These are phyloP conservation scores for Megacollybia platyphylla DNA, from an alignment of 1,284 basidiomycete genomes.

Conservation along the genomic window DNA sequence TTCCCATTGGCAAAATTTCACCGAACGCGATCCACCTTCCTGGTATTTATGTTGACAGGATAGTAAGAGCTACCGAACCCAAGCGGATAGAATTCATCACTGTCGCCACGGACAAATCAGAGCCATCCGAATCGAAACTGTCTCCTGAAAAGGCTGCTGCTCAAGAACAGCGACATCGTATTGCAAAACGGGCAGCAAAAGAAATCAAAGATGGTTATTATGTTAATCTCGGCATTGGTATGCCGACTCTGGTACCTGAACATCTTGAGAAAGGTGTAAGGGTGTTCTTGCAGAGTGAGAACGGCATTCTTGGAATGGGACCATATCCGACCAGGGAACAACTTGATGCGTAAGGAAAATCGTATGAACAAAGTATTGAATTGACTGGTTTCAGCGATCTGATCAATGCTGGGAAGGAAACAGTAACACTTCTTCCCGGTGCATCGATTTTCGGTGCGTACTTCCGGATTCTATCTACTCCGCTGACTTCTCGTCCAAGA, in stretches of 20 bases:
- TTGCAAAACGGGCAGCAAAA: constrained; percentile 79
- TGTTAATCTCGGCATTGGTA: constrained; percentile 72
- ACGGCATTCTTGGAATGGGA: constrained; percentile 91
- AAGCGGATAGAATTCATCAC: constrained; percentile 77
- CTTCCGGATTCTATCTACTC: background rate
- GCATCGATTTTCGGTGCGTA: constrained; percentile 77
- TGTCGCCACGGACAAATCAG: constrained; percentile 35
- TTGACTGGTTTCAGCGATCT: constrained; percentile 47
- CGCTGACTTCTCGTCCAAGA: constrained; percentile 26
- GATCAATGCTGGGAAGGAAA: constrained; percentile 96
- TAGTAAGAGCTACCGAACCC: constrained; percentile 66
- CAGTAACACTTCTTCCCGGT: constrained; percentile 84
- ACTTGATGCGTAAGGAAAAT: constrained; percentile 74
- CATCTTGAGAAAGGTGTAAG: constrained; percentile 69
- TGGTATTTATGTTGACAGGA: constrained; percentile 80
- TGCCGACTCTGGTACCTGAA: constrained; percentile 89
- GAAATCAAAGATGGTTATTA: constrained; percentile 89
- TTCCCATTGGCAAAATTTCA: constrained; percentile 74
- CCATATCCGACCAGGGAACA: constrained; percentile 82
- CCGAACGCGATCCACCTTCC: constrained; percentile 81
- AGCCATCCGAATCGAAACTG: constrained; percentile 12
- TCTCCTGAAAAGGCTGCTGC: constrained; percentile 40
- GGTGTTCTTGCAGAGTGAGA: constrained; percentile 92
- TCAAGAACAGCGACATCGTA: constrained; percentile 52
- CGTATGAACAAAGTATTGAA: constrained; percentile 2